Percentiles rank a stretch among this genome's conserved stretches.
Conservation (phyloP, 2,329 filamentous ascomycete genomes). For the Myriosclerotinia scirpicola region DNA sequence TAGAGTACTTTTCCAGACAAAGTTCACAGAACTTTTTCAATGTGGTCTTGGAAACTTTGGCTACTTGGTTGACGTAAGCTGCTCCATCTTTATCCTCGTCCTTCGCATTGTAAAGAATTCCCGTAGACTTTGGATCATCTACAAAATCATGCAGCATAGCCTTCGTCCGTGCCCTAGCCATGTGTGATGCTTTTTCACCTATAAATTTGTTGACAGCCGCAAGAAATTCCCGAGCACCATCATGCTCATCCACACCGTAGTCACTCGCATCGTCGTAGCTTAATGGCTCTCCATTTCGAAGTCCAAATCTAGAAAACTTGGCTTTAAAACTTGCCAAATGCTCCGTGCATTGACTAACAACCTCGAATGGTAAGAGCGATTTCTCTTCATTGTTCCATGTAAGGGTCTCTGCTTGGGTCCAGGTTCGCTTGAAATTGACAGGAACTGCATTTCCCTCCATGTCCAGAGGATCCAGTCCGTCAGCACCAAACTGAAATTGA, state of each 20-base stretch:
- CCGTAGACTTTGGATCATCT: slow-evolving; percentile 40
- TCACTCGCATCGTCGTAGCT: slow-evolving; percentile 69
- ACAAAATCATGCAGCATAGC: slow-evolving; percentile 52
- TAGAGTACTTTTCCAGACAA: slow-evolving; percentile 87
- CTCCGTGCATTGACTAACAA: slow-evolving; percentile 65
- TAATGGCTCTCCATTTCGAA: slow-evolving; percentile 62
- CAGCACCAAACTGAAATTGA: slow-evolving; percentile 96
- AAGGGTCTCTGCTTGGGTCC: slow-evolving; percentile 72
- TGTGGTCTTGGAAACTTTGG: slow-evolving; percentile 77
- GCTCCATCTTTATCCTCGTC: slow-evolving; percentile 33
- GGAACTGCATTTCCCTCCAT: slow-evolving; percentile 95
- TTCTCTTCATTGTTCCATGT: slow-evolving; percentile 78
- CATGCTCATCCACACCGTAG: slow-evolving; percentile 71
- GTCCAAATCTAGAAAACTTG: slow-evolving; percentile 60
- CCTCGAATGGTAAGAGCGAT: slow-evolving; percentile 72
- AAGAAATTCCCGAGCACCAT: slow-evolving; percentile 81
- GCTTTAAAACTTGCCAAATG: slow-evolving; percentile 67
- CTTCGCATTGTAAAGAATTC: slow-evolving; percentile 36
- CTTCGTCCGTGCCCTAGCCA: slow-evolving; percentile 54
- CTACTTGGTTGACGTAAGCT: slow-evolving; percentile 50
- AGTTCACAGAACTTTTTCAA: slow-evolving; percentile 74
- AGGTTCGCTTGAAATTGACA: slow-evolving; percentile 89
- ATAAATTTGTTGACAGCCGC: slow-evolving; percentile 75
- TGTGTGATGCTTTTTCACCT: slow-evolving; percentile 58
- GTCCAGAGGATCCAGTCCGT: slow-evolving; percentile 91